phyloP scores from a whole-genome alignment of 1,284 basidiomycete species.

The Microbotryomycetes sp. region DNA sequence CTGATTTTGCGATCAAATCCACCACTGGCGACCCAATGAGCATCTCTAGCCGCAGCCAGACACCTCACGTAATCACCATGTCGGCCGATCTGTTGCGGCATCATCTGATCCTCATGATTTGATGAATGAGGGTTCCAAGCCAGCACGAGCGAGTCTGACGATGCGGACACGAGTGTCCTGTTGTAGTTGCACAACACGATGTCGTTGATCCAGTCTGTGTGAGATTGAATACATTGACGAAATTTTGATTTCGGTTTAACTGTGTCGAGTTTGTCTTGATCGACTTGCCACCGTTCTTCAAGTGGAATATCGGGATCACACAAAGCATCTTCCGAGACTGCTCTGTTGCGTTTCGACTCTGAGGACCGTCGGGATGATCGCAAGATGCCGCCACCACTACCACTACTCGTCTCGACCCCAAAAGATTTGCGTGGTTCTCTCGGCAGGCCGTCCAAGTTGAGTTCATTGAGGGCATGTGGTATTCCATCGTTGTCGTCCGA shows the following conservation, averaged over 20 bases:
- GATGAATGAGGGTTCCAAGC: constrained; percentile 82
- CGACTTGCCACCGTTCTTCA: constrained; percentile 73
- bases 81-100: constrained; percentile 64
- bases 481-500: constrained; percentile 3
- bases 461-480: constrained; percentile 57
- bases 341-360: not conserved
- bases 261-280: constrained; percentile 41
- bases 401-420: not conserved
- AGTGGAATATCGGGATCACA: constrained; percentile 44
- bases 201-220: constrained; percentile 84
- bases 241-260: constrained; percentile 45
- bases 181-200: constrained; percentile 86
- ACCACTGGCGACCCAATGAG: constrained; percentile 83
- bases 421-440: constrained; percentile 6
- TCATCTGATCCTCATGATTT: constrained; percentile 47
- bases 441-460: constrained; percentile 25
- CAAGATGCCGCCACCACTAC: no score
- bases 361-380: constrained; percentile 5
- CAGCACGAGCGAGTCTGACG: constrained; percentile 90
- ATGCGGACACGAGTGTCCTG: constrained; percentile 87
- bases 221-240: constrained; percentile 74
- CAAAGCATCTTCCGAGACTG: constrained; percentile 40
- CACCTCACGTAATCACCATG: constrained; percentile 91
- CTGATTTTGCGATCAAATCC: constrained; percentile 91
- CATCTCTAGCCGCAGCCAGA: constrained; percentile 62